Evolutionary conservation across 495 filamentous ascomycete species (phyloP), one percentile per base, ranked within the genome.

Genomic region (Aspergillus funiculosus): DNA sequence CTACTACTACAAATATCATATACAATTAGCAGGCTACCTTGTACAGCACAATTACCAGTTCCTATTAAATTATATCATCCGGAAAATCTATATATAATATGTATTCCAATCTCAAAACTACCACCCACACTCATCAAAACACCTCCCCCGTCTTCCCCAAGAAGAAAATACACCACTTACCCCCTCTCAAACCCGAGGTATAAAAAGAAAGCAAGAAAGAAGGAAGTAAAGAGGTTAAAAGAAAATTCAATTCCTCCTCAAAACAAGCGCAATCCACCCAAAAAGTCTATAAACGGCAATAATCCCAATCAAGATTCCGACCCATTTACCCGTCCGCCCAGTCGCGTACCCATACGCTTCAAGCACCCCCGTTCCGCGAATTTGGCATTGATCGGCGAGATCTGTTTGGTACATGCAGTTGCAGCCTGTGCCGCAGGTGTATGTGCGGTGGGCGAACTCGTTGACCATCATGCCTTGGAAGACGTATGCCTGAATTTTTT

Each of bases 381-480:
- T 85, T 59, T 71, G 58, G 48, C 87, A 87, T 58, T 85, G 67
- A 5, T 66, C 61, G 8, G 75, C 78, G 34, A 88, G 54, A 31
- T 77, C 73, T 1, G 74, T 81, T 25, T 69, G 56, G 58, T 83
- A 91, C 79, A 85, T 83, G 63, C 87, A 91, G 13, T 76, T 61
- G 52, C 81, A 88, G 0, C 40, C 63, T 1, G 43, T 28, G 1
- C 65, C 72, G 50, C 86, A 91, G 14, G 57, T 58, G 56, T 85
- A 92, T 7, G 51, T 73, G 1, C 85, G 62, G 10, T 78, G 27
- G 0, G 60, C 63, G 56, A 92, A 89, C 63, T 92, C 85, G 57
- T 90, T 91, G 15, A 90, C 77, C 85, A 92, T 87, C 87, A 92
- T 89, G 13, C 86, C 87, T 50, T 88, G 82, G 71, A 92, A 91